These are phyloP conservation scores for Crithidia sp. DNA, from an alignment of 208 protist genomes.

Conservation along the genomic window DNA sequence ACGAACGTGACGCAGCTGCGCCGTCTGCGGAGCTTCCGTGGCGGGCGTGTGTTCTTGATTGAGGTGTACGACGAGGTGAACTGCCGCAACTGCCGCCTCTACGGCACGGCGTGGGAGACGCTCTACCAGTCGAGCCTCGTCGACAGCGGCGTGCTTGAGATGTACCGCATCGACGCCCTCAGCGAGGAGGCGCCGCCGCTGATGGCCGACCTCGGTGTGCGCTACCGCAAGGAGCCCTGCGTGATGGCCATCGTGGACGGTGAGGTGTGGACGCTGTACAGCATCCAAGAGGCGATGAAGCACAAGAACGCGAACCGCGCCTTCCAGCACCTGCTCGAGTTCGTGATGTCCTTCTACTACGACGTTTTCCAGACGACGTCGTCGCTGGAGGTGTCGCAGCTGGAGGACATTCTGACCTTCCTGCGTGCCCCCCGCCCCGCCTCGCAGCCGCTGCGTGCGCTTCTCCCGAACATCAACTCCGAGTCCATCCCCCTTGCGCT, in stretches of 20 bases:
- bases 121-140: conserved; percentile 67
- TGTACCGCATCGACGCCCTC: conserved; percentile 84
- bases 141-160: conserved; percentile 59
- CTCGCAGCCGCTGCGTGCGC: conserved; percentile 36
- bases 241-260: conserved; percentile 79
- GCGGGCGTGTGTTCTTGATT: conserved; percentile 68
- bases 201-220: conserved; percentile 45
- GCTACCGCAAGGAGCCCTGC: conserved; percentile 27
- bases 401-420: conserved; percentile 52
- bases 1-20: conserved; percentile 39
- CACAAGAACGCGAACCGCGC: conserved; percentile 30
- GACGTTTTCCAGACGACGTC: conserved; percentile 40
- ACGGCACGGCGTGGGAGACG: conserved; percentile 70
- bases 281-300: conserved; percentile 45
- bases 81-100: conserved; percentile 64
- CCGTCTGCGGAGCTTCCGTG: conserved; percentile 69
- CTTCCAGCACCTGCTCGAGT: conserved; percentile 63
- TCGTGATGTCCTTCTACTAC: conserved; percentile 82
- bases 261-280: conserved; percentile 56
- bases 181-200: conserved; percentile 50
- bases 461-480: conserved; percentile 50
- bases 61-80: conserved; percentile 75
- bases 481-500: conserved; percentile 67
- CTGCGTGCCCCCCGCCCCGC: conserved; percentile 49
- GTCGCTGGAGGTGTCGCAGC: conserved; percentile 32